Base-by-base conservation (phyloP, 2,329 filamentous ascomycete species). In the Ascochyta pisi region DNA sequence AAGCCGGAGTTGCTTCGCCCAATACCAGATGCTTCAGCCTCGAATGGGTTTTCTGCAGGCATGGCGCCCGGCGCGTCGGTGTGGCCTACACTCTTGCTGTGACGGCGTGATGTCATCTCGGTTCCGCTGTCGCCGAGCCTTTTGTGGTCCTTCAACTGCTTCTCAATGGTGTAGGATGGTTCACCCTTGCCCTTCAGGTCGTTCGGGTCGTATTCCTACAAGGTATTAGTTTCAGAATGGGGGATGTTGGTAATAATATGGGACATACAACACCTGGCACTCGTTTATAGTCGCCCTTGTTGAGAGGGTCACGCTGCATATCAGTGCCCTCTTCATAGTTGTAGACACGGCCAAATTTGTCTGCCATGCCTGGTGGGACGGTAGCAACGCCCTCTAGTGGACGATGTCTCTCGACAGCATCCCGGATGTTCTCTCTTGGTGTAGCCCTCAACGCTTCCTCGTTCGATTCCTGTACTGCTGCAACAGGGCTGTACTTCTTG, bases 141-240 rank as follows among this genome's bases (percentile, higher is more conserved):
- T 67, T 83, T 84, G 69, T 85, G 82, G 24, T 84, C 82, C 72
- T 89, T 90, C 22, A 87, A 76, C 1, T 85, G 84, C 60, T 84
- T 84, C 66, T 94, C 91, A 31, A 89, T 82, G 7, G 86, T 85
- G 76, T 84, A 95, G 2, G 84, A 86, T 2, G 90, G 89, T 70
- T 94, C 90, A 40, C 89, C 89, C 76, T 95, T 92, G 68, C 91
- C 91, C 75, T 94, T 93, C 60, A 91, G 82, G 68, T 96, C 91
- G 40, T 89, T 85, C 6, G 89, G 87, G 52, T 86, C 84, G 73
- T 96, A 95, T 64, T 84, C 66, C 76, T 79, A 45, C 26, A 8
- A 10, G 31, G 43, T 51, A 61, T 66, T 51, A 66, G 63, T 24
- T 33, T 6, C 6, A n/a, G 22, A 15, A 38, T 12, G 35, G 9